These are phyloP conservation scores for Hysterangium stoloniferum DNA, from an alignment of 768 basidiomycete genomes.

Conservation along the genomic window DNA sequence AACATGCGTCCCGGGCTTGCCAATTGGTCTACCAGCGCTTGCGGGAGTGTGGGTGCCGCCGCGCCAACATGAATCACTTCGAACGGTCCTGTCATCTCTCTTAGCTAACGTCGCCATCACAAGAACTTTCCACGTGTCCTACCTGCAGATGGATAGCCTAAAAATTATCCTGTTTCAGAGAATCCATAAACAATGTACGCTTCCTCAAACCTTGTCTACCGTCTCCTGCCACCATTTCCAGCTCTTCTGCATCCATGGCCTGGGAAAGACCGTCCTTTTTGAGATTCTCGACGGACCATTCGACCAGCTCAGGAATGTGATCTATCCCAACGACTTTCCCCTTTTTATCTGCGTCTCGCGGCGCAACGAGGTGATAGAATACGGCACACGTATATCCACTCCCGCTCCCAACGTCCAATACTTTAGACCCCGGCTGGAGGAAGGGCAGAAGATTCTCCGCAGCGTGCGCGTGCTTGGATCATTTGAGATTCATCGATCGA, in stretches of 20 bases:
- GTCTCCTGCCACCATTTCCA: constrained; percentile 68
- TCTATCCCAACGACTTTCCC: constrained; percentile 85
- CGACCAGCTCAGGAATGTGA: constrained; percentile 73
- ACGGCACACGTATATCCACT: constrained; percentile 85
- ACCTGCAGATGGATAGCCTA: constrained; percentile 18
- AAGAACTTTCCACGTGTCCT: neutral
- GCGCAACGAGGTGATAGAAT: constrained; percentile 60
- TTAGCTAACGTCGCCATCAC: neutral
- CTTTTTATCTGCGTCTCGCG: constrained; percentile 23
- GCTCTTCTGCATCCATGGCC: constrained; percentile 44
- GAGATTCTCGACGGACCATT: constrained; percentile 64
- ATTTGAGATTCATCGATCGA: neutral
- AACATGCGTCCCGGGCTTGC: constrained; percentile 78
- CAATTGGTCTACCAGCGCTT: constrained; percentile 68
- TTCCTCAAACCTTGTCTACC: constrained; percentile 57
- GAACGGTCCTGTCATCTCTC: constrained; percentile 44
- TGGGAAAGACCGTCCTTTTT: constrained; percentile 51
- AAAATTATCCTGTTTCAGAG: neutral
- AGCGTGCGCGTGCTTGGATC: constrained; percentile 72
- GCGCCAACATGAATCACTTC: constrained; percentile 93
- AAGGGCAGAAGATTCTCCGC: constrained; percentile 67
- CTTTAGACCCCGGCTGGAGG: constrained; percentile 59
- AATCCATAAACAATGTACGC: neutral
- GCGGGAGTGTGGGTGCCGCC: constrained; percentile 69
- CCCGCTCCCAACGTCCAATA: constrained; percentile 87